Base-by-base conservation (phyloP, 108 stramenopile genomes). In the Ochromonas danica region DNA sequence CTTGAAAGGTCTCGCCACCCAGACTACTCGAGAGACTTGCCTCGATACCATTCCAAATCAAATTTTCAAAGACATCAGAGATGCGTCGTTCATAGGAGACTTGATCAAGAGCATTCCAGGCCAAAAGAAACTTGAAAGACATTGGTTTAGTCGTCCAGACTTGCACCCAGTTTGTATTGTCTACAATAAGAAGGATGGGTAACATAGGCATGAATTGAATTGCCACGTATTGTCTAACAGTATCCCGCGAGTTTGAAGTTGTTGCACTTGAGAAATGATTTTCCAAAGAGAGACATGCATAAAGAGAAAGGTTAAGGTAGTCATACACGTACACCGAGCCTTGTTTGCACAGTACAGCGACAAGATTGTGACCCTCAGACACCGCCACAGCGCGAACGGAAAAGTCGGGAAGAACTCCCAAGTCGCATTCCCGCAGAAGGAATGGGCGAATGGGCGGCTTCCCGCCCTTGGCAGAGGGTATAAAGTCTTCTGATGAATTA, bases 351-450 rank as follows among this genome's bases (percentile, higher is more conserved):
- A 22, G 17, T 36, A 33, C 31, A 6, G 63, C 27, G 10, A 67
- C 31, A 36, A 22, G 31, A 36, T 67, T 67, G 10, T 67, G 31
- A 6, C 10, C 31, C 10, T 35, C 33, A 28, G 63, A 67, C 30
- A 67, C 17, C 10, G 27, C 31, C 31, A 67, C 25, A 10, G 14
- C 63, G 31, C 6, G 3, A 36, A 67, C 25, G 10, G 63, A 67
- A 28, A 14, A 10, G 31, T 67, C 63, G 10, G 25, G 6, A 10
- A 67, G 3, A 6, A 67, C 17, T 28, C 63, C 63, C 3, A 67
- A 25, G 31, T 67, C 63, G 31, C 63, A 67, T 67, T 33, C 63
- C 10, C 63, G 63, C 17, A 67, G 63, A 28, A 67, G 31, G 33
- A 22, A 36, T 28, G 63, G 17, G 33, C 3, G 3, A 28, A 36